Percentiles rank a stretch among this genome's conserved stretches.
phyloP scores from a whole-genome alignment of 2,329 filamentous ascomycete species.

The Paraphoma chrysanthemicola region DNA sequence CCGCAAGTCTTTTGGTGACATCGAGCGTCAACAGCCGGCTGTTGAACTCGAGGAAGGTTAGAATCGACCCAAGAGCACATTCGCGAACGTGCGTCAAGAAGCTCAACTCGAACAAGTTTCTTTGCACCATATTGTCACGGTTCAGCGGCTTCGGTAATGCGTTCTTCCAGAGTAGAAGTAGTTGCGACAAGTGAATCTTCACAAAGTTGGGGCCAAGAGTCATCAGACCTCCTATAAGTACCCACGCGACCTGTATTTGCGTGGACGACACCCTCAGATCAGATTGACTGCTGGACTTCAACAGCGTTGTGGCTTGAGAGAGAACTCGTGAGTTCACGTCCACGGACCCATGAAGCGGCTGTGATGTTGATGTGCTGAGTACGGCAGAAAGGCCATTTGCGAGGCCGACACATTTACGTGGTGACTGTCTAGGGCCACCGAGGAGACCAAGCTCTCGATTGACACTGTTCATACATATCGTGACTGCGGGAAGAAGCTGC shows the following conservation, averaged over 20 bases:
- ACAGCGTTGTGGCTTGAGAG: slow-evolving; percentile 85
- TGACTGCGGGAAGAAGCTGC: slow-evolving; percentile 87
- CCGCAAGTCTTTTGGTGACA: slow-evolving; percentile 88
- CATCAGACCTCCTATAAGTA: slow-evolving; percentile 95
- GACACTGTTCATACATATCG: slow-evolving; percentile 95
- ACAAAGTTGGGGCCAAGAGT: slow-evolving; percentile 96
- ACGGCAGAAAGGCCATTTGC: slow-evolving; percentile 91
- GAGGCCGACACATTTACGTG: slow-evolving; percentile 85
- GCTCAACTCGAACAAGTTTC: slow-evolving; percentile 85
- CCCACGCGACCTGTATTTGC: slow-evolving; percentile 98
- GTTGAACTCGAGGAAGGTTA: slow-evolving; percentile 94
- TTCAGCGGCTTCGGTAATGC: slow-evolving; percentile 92
- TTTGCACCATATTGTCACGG: slow-evolving; percentile 85
- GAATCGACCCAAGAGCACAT: slow-evolving; percentile 87
- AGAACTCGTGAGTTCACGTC: slow-evolving; percentile 93
- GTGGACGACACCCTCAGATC: slow-evolving; percentile 90
- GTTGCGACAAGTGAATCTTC: slow-evolving; percentile 94
- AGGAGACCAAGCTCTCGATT: slow-evolving; percentile 84
- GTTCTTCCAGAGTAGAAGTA: slow-evolving; percentile 96
- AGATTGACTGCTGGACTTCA: slow-evolving; percentile 91
- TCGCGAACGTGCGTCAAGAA: slow-evolving; percentile 95
- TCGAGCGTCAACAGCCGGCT: slow-evolving; percentile 89
- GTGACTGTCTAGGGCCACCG: slow-evolving; percentile 75
- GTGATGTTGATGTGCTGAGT: slow-evolving; percentile 84
- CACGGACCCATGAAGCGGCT: slow-evolving; percentile 91